Conservation (phyloP, 2,329 filamentous ascomycete genomes). For the Emydomyces testavorans region DNA sequence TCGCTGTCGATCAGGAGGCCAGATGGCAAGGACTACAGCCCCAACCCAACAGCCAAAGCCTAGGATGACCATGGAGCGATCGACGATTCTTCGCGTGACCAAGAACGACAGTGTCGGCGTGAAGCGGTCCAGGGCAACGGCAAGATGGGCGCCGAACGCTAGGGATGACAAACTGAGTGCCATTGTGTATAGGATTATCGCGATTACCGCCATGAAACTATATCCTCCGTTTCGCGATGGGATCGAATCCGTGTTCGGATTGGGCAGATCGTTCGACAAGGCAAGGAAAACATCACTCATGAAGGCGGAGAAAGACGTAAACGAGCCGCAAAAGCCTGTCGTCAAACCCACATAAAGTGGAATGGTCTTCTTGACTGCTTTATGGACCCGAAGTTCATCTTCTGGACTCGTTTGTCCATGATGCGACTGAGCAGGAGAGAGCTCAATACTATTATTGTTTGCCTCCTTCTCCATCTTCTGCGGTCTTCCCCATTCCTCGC, state of each 20-base stretch:
- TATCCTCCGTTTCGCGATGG: slow-evolving; percentile 57
- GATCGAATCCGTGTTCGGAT: slow-evolving; percentile 41
- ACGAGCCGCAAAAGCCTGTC: slow-evolving; percentile 78
- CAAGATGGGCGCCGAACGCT: slow-evolving; percentile 62
- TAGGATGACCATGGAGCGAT: slow-evolving; percentile 52
- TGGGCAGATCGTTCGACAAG: slow-evolving; percentile 59
- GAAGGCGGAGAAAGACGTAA: slow-evolving; percentile 82
- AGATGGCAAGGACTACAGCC: slow-evolving; percentile 57
- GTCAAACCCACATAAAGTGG: slow-evolving; percentile 78
- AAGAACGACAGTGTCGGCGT: slow-evolving; percentile 51
- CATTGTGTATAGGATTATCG: slow-evolving; percentile 61
- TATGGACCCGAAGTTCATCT: slow-evolving; percentile 42
- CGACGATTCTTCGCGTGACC: slow-evolving; percentile 49
- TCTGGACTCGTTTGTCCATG: slow-evolving; percentile 24
- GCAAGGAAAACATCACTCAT: slow-evolving; percentile 70
- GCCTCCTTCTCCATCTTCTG: not conserved
- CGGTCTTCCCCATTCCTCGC: slow-evolving; percentile 49
- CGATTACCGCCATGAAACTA: slow-evolving; percentile 69
- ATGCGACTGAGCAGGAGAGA: not conserved
- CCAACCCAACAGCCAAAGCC: slow-evolving; percentile 68
- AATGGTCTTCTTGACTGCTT: slow-evolving; percentile 66
- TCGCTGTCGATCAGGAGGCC: slow-evolving; percentile 50
- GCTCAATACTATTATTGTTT: not conserved
- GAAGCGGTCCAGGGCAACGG: slow-evolving; percentile 47
- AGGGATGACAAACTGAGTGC: slow-evolving; percentile 59